A percentile compares a stretch with the other conserved stretches of the same genome.
Evolutionary conservation across 108 stramenopile species (phyloP).

Genomic region (Discostella stelligeroides): DNA sequence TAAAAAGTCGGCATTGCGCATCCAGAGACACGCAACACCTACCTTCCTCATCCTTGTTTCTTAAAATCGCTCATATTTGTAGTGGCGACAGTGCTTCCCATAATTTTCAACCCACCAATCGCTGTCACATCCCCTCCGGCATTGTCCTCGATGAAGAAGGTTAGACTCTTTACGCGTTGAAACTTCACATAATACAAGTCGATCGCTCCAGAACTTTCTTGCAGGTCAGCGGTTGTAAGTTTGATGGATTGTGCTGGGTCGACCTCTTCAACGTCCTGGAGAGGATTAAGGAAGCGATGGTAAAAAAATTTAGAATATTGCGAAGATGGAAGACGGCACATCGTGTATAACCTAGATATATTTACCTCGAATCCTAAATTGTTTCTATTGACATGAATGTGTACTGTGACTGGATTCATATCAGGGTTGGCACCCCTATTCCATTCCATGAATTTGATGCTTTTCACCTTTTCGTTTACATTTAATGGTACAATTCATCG

Average conservation of each 20-base stretch:
- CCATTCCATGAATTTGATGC: conserved; percentile 82
- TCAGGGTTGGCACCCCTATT: conserved; percentile 76
- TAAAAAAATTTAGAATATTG: not conserved
- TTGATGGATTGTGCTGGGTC: conserved; percentile 78
- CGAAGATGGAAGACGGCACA: not conserved
- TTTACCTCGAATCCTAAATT: conserved; percentile 82
- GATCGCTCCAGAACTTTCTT: conserved; percentile 62
- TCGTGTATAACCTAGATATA: not conserved
- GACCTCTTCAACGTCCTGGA: conserved; percentile 85
- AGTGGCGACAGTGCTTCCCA: conserved; percentile 69
- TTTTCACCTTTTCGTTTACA: conserved; percentile 70
- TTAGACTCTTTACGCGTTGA: conserved; percentile 80
- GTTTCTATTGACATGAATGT: conserved; percentile 77
- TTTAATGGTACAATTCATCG: not conserved
- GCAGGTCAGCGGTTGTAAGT: conserved; percentile 71
- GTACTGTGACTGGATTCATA: conserved; percentile 67
- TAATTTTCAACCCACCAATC: conserved; percentile 72
- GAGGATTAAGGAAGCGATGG: not conserved
- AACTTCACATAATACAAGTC: conserved; percentile 80
- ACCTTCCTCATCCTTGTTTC: conserved; percentile 71
- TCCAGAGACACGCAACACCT: conserved; percentile 38
- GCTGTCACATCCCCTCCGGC: conserved; percentile 79
- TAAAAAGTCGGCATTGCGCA: conserved; percentile 12
- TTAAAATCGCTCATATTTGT: conserved; percentile 88
- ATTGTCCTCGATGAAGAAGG: conserved; percentile 89